Evolutionary conservation across 2,329 filamentous ascomycete genomes (phyloP), one percentile per base, ranked within the genome.

Genomic region (Colletotrichum sp.): DNA sequence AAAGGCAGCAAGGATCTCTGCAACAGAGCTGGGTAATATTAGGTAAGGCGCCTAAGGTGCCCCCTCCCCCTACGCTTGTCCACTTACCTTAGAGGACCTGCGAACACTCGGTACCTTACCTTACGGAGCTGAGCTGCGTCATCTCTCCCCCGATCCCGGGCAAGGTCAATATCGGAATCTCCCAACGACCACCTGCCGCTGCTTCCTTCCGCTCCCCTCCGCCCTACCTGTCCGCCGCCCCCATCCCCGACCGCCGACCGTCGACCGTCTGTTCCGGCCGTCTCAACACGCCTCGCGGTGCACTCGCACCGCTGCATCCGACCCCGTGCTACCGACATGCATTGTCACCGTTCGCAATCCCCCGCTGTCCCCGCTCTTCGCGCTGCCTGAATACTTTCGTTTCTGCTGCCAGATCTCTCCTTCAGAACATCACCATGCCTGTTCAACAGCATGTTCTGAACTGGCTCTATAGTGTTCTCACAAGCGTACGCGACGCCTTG

Each of bases 401-500:
- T 15, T 60, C 30, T 28, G 63, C 59, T 68, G 52, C 65, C 26
- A 34, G 21, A 24, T 6, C 32, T 64, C 59, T 32, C 32, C 59
- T 62, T 34, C 21, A 52, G 52, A 18, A 62, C 24, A 62, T 67
- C 82, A 87, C 82, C 76, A 92, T 92, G 89, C 92, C 93, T 80
- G 95, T 98, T 83, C 94, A 95, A 81, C 96, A 98, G 85, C 95
- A 96, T 87, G 94, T 98, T 77, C 90, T 99, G 82, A 96, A 96
- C 87, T 99, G 96, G 96, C 92, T 99, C 8, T 98, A 98, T 87
- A 97, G 95, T 86, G 94, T 98, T 72, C 87, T 99, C 75, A 95
- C 94, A 57, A 95, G 93, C 81, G 94, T 95, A 87, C 65, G 88
- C 24, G 8, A 16, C 32, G 34, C 52, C 24, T 68, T 64, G 16